Conservation (phyloP, 345 rosid genomes). For the Corchorus capsularis region DNA sequence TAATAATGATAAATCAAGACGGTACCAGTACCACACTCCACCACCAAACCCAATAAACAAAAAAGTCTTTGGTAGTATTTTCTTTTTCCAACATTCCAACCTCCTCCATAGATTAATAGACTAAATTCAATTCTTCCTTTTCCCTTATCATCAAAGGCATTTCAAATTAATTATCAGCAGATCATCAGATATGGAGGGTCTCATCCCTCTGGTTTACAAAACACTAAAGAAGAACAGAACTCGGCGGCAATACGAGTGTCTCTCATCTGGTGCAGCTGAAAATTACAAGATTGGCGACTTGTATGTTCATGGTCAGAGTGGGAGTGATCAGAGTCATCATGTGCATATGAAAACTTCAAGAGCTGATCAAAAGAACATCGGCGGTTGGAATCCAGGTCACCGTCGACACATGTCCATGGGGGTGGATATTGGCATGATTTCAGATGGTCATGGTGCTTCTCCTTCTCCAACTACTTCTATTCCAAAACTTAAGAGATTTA, state of each 20-base stretch:
- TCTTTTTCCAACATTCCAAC: neutral
- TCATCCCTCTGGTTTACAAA: constrained; percentile 66
- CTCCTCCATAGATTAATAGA: constrained; percentile 13
- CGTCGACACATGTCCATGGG: constrained; percentile 53
- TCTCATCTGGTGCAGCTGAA: constrained; percentile 52
- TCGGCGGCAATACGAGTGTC: constrained; percentile 71
- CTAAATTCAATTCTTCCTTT: no score
- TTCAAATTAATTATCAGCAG: neutral
- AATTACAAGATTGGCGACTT: constrained; percentile 39
- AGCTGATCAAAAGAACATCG: constrained; percentile 12
- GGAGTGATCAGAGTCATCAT: neutral
- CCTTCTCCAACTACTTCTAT: constrained; percentile 24
- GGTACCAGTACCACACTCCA: neutral
- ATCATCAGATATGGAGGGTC: constrained; percentile 66
- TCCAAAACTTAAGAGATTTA: constrained; percentile 49
- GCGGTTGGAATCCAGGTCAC: constrained; percentile 16
- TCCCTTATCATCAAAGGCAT: no score
- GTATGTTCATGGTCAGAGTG: constrained; percentile 18
- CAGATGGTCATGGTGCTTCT: neutral
- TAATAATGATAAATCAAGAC: no score
- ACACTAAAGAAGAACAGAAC: constrained; percentile 63
- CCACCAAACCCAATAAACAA: constrained; percentile 29
- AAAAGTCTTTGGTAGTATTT: constrained; percentile 13
- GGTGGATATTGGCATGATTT: neutral
- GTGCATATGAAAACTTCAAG: neutral